phyloP scores from a whole-genome alignment of 768 basidiomycete species.

The Leccinum sublutescens region DNA sequence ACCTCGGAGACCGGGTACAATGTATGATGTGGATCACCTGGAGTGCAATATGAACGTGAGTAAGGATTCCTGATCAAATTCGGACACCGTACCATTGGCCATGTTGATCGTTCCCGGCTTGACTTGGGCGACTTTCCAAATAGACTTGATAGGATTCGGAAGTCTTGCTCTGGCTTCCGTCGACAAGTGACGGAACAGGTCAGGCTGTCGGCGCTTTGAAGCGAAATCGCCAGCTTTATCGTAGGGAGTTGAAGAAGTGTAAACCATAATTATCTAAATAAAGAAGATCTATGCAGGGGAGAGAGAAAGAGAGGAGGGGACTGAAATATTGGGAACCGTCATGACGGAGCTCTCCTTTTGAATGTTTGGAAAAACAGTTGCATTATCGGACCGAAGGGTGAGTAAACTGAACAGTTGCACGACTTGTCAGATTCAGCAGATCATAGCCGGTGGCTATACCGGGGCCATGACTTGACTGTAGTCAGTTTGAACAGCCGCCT shows the following conservation, averaged over 20 bases:
- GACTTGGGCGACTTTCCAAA: conserved; percentile 37
- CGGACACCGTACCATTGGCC: conserved; percentile 31
- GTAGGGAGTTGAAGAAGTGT: conserved; percentile 14
- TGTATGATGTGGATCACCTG: conserved; percentile 35
- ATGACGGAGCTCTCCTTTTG: conserved; percentile 9
- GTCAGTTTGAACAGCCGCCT: not conserved
- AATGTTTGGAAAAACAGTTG: not conserved
- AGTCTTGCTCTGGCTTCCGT: conserved; percentile 33
- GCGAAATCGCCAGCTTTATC: conserved; percentile 12
- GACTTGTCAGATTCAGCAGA: not conserved
- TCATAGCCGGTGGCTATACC: not conserved
- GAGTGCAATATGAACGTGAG: not conserved
- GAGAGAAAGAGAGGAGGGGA: too few relatives aligned
- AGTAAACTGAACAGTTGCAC: not conserved
- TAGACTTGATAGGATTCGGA: conserved; percentile 38
- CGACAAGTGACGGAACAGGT: conserved; percentile 35
- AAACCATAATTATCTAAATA: conserved; percentile 24
- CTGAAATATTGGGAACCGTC: not conserved
- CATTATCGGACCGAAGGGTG: too few relatives aligned
- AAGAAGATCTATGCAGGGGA: not conserved
- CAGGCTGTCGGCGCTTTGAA: conserved; percentile 28
- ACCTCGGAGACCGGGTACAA: conserved; percentile 35
- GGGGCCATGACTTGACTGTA: not conserved
- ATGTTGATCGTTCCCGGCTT: conserved; percentile 37
- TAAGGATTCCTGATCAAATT: not conserved